Percentiles rank a stretch among this genome's conserved stretches.
These are phyloP conservation scores for Plasmodium fragile DNA, from an alignment of 169 alveolate genomes.

Conservation along the genomic window DNA sequence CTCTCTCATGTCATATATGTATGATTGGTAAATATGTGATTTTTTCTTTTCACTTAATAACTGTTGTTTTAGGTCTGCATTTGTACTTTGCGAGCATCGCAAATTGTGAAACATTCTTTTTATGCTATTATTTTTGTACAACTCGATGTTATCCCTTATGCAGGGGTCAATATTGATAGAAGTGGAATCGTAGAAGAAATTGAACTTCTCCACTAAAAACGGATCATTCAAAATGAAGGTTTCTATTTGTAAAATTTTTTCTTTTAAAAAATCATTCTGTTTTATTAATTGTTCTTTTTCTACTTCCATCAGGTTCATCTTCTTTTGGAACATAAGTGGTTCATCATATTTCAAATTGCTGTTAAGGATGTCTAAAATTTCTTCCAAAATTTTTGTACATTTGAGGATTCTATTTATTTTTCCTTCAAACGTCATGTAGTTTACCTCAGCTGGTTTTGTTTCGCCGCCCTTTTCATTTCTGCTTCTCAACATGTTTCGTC, in stretches of 20 bases:
- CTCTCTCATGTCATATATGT: constrained; percentile 24
- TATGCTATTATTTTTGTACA: constrained; percentile 21
- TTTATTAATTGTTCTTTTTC: constrained; percentile 36
- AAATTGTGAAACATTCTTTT: constrained; percentile 4
- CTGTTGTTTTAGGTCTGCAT: constrained; percentile 18
- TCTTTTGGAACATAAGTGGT: constrained; percentile 32
- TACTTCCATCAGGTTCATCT: constrained; percentile 16
- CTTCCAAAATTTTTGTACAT: constrained; percentile 43
- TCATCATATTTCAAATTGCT: constrained; percentile 53
- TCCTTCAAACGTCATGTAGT: constrained; percentile 3
- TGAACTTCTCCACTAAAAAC: constrained; percentile 68
- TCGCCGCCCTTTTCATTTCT: neutral
- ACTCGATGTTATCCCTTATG: constrained; percentile 11
- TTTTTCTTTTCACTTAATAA: constrained; percentile 43
- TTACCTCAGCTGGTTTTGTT: neutral
- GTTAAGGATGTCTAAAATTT: constrained; percentile 23
- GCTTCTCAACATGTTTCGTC: neutral
- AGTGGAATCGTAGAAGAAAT: neutral
- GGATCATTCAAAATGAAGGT: constrained; percentile 76
- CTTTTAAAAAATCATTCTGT: constrained; percentile 53
- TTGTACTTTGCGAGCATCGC: constrained; percentile 39
- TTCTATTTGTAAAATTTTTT: constrained; percentile 70
- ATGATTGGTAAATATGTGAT: neutral
- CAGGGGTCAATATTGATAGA: neutral
- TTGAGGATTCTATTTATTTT: constrained; percentile 24